Evolutionary conservation across 257 asterid genomes (phyloP).

Genomic region (Lycium ferocissimum): DNA sequence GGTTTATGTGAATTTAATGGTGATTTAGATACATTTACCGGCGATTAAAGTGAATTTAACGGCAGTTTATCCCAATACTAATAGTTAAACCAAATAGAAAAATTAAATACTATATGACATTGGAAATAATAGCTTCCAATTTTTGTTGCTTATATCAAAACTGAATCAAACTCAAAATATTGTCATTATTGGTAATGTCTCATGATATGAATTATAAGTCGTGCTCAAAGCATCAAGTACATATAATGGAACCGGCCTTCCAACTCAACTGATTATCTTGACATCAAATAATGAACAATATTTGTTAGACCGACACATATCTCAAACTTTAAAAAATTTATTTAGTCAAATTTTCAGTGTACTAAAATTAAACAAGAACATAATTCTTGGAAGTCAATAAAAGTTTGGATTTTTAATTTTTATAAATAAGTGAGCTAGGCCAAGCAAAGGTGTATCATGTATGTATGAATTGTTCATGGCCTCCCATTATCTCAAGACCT

Average conservation of each 20-base stretch:
- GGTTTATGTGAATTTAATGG: not conserved
- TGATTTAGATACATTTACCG: no score
- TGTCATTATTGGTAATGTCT: no score
- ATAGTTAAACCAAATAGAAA: no score
- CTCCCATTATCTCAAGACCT: not conserved
- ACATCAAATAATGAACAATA: not conserved
- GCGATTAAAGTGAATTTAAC: no score
- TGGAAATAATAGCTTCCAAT: no score
- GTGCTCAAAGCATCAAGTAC: not conserved
- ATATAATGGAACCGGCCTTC: not conserved
- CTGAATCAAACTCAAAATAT: no score
- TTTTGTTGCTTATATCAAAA: no score
- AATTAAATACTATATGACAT: no score
- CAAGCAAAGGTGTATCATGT: not conserved
- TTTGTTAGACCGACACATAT: not conserved
- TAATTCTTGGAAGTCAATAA: not conserved
- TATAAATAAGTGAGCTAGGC: not conserved
- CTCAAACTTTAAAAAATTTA: not conserved
- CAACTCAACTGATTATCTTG: not conserved
- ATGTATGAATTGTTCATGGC: not conserved
- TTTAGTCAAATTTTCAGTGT: not conserved
- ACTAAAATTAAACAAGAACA: not conserved
- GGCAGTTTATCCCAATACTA: no score
- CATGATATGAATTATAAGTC: no score
- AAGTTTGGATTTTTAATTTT: not conserved